phyloP scores from a whole-genome alignment of 2,329 filamentous ascomycete genomes.

The Sporothrix humicola region DNA sequence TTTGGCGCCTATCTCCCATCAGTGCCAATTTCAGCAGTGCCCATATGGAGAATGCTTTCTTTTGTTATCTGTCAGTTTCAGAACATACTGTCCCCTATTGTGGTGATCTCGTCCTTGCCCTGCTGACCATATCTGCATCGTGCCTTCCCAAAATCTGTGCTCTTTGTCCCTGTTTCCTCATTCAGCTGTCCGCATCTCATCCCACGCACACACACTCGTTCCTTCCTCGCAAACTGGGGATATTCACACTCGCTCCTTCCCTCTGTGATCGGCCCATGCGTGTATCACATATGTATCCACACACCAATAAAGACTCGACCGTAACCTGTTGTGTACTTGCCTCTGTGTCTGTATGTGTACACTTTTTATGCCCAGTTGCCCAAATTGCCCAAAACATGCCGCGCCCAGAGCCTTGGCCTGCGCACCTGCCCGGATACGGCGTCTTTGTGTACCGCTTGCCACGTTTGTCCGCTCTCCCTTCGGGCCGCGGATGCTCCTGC shows the following conservation, averaged over 20 bases:
- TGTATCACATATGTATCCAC: background rate
- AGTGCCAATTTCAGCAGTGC: background rate
- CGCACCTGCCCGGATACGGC: constrained; percentile 4
- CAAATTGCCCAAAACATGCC: background rate
- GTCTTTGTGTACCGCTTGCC: constrained; percentile 8
- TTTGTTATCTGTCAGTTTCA: background rate
- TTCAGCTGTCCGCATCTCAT: constrained; percentile 23
- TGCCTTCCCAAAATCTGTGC: background rate
- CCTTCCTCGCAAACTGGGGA: background rate
- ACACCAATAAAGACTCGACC: background rate
- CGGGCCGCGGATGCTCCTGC: background rate
- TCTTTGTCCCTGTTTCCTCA: background rate
- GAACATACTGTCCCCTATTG: background rate
- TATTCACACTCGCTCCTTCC: background rate
- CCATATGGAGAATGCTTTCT: background rate
- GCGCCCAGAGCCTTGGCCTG: constrained; percentile 17
- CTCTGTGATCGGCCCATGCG: background rate
- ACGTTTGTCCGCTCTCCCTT: constrained; percentile 20
- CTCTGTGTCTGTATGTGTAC: background rate
- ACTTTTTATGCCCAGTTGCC: background rate
- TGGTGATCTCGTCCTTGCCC: background rate
- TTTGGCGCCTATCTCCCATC: background rate
- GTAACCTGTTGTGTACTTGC: background rate
- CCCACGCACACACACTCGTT: constrained; percentile 6
- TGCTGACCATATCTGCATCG: background rate